A percentile compares a stretch with the other conserved stretches of the same genome.
These are phyloP conservation scores for Candida glaebosa DNA, from an alignment of 805 yeast species.

Conservation along the genomic window DNA sequence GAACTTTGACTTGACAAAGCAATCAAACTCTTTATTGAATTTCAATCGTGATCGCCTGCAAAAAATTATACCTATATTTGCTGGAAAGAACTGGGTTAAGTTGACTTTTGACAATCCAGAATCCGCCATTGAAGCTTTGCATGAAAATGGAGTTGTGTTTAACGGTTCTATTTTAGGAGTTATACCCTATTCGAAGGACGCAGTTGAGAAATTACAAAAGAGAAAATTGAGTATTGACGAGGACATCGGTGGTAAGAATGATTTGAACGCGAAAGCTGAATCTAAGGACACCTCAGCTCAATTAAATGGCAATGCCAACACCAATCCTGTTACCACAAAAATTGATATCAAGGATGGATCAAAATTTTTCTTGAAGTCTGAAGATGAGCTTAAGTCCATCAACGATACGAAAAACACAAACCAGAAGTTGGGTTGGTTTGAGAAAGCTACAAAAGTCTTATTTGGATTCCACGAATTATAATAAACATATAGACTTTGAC, in stretches of 20 bases:
- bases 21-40: conserved; percentile 9
- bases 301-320: neutral
- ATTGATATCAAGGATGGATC: conserved; percentile 40
- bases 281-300: conserved; percentile 1
- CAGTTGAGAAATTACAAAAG: conserved; percentile 57
- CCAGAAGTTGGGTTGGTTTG: conserved; percentile 29
- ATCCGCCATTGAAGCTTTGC: conserved; percentile 77
- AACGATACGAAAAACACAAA: conserved; percentile 10
- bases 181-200: conserved; percentile 59
- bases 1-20: conserved; percentile 48
- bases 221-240: conserved; percentile 40
- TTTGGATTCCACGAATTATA: conserved; percentile 45
- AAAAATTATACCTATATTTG: conserved; percentile 58
- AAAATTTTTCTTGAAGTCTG: conserved; percentile 28
- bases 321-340: conserved; percentile 14
- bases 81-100: conserved; percentile 91
- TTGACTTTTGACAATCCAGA: conserved; percentile 73
- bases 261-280: conserved; percentile 4
- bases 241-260: conserved; percentile 43
- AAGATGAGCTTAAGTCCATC: conserved; percentile 3
- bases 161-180: conserved; percentile 67
- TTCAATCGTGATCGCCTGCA: conserved; percentile 8
- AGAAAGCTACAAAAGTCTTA: conserved; percentile 29
- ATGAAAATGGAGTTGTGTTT: conserved; percentile 73
- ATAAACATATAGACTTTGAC: no score